Percentiles rank a stretch among this genome's conserved stretches.
Conservation (phyloP, 257 asterid species). For the Solanum paucissectum region DNA sequence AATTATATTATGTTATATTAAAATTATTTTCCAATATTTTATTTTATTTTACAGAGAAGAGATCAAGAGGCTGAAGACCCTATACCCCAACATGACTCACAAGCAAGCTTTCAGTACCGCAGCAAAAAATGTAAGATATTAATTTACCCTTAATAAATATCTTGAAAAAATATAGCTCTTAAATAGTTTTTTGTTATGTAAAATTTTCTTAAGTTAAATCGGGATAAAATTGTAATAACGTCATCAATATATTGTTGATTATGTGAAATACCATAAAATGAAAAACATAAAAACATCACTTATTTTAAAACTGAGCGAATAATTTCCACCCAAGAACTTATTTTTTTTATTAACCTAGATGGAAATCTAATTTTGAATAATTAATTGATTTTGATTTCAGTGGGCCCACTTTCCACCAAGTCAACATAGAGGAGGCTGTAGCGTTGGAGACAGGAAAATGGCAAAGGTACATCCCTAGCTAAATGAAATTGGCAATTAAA, state of each 20-base stretch:
- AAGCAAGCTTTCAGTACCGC: constrained; percentile 88
- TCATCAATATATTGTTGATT: too few species aligned
- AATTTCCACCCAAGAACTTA: background rate
- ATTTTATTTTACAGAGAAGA: constrained; percentile 32
- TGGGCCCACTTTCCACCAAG: constrained; percentile 67
- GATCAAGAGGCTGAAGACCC: constrained; percentile 61
- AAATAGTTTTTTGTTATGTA: too few species aligned
- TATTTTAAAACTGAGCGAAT: too few species aligned
- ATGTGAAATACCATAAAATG: too few species aligned
- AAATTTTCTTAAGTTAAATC: too few species aligned
- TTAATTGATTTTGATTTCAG: constrained; percentile 11
- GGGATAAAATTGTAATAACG: too few species aligned
- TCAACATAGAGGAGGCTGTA: constrained; percentile 20
- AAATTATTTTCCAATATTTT: background rate
- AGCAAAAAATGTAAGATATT: constrained; percentile 48
- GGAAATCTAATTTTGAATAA: background rate
- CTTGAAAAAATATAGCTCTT: too few species aligned
- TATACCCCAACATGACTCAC: constrained; percentile 60
- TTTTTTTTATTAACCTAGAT: background rate
- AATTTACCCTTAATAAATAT: too few species aligned
- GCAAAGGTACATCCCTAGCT: background rate
- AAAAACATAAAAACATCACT: too few species aligned
- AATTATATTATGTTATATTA: background rate
- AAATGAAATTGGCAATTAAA: background rate
- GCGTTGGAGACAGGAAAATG: constrained; percentile 20